A percentile compares a stretch with the other conserved stretches of the same genome.
Evolutionary conservation across 208 protist species (phyloP).

Genomic region (Trypanosoma rangeli): DNA sequence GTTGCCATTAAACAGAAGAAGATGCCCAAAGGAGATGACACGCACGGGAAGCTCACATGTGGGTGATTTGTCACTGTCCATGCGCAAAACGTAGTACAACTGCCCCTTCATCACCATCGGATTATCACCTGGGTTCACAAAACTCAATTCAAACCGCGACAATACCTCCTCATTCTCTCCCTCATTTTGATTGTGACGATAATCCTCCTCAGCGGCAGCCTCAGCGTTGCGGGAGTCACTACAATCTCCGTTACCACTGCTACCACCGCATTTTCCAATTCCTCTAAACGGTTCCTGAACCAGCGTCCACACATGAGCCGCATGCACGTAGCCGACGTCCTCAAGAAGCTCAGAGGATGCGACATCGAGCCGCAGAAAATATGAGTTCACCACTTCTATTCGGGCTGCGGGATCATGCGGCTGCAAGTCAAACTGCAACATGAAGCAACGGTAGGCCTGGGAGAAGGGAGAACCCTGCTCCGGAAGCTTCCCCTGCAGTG

Average conservation of each 20-base stretch:
- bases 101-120: constrained; percentile 74
- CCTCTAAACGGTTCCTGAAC: constrained; percentile 36
- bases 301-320: constrained; percentile 49
- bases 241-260: not conserved
- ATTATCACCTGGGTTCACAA: constrained; percentile 53
- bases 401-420: constrained; percentile 24
- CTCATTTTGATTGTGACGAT: no score
- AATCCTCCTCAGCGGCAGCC: no score
- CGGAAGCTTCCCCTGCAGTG: constrained; percentile 31
- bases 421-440: constrained; percentile 40
- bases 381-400: constrained; percentile 63
- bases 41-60: constrained; percentile 37
- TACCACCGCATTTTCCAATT: not conserved
- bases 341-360: constrained; percentile 54
- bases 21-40: constrained; percentile 62
- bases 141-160: constrained; percentile 57
- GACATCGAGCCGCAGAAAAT: constrained; percentile 66
- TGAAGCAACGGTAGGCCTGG: constrained; percentile 57
- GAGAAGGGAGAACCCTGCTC: constrained; percentile 51
- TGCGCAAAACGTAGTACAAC: constrained; percentile 68
- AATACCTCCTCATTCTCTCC: not conserved
- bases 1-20: constrained; percentile 32
- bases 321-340: constrained; percentile 65
- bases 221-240: not conserved
- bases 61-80: constrained; percentile 20